Percentiles rank a stretch among this genome's conserved stretches.
Evolutionary conservation across 176 grass and related monocot species (phyloP).

Genomic region (Paspalum notatum): DNA sequence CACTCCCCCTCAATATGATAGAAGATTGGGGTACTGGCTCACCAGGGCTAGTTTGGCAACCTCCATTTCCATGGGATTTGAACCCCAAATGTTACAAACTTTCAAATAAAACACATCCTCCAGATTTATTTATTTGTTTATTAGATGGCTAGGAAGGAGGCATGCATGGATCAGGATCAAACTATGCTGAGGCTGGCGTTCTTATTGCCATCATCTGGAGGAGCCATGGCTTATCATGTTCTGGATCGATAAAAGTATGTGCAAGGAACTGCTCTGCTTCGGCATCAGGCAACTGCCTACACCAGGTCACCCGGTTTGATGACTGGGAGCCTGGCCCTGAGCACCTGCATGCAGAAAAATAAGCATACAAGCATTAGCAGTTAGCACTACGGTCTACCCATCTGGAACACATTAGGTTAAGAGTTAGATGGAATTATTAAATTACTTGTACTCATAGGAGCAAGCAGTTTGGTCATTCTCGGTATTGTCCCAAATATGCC

Average conservation of each 20-base stretch:
- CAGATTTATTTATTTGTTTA: conserved; percentile 53
- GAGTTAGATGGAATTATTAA: conserved; percentile 1
- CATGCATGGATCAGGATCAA: conserved; percentile 14
- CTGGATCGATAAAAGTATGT: conserved; percentile 80
- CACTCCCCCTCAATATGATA: too few species aligned
- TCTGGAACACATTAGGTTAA: not conserved
- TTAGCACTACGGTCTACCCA: not conserved
- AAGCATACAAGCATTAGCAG: not conserved
- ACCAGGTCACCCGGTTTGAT: conserved; percentile 74
- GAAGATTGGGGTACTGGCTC: too few species aligned
- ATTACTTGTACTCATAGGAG: conserved; percentile 93
- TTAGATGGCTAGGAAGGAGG: conserved; percentile 4
- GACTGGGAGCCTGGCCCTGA: conserved; percentile 65
- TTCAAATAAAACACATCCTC: conserved; percentile 24
- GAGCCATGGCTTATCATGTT: conserved; percentile 77
- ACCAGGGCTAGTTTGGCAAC: too few species aligned
- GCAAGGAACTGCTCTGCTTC: conserved; percentile 86
- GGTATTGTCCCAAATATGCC: conserved; percentile 94
- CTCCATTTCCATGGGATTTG: too few species aligned
- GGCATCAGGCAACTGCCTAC: conserved; percentile 77
- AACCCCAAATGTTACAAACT: conserved; percentile 23
- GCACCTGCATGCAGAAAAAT: conserved; percentile 68
- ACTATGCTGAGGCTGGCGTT: conserved; percentile 73
- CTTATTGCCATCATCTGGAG: conserved; percentile 75
- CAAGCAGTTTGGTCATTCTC: conserved; percentile 96